Evolutionary conservation across 345 rosid genomes (phyloP).

Genomic region (Syzygium jambos): DNA sequence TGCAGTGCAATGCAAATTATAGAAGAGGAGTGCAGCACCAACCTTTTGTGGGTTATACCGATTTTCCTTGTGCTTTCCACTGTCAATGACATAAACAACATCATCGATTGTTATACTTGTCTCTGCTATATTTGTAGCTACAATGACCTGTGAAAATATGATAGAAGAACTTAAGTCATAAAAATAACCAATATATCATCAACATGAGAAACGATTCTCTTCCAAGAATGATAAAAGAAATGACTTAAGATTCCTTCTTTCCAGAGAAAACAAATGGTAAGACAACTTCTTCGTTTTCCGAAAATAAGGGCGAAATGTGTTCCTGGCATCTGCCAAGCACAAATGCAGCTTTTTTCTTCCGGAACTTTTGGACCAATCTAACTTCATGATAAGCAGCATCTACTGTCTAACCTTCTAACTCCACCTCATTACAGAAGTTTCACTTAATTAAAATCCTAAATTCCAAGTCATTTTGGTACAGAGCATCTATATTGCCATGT

Average conservation of each 20-base stretch:
- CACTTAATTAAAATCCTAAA: not conserved
- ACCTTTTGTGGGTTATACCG: conserved; percentile 93
- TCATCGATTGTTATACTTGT: conserved; percentile 93
- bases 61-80: conserved; percentile 93
- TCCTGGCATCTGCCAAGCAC: not conserved
- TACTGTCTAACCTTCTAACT: not conserved
- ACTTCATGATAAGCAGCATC: not conserved
- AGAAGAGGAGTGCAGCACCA: conserved; percentile 3
- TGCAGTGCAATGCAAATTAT: not conserved
- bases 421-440: not conserved
- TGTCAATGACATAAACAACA: conserved; percentile 85
- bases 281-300: not conserved
- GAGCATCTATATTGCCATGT: not conserved
- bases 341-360: not conserved
- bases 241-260: not conserved
- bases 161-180: not conserved
- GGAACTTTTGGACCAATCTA: not conserved
- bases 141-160: conserved; percentile 49
- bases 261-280: not conserved
- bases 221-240: not conserved
- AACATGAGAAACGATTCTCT: not conserved
- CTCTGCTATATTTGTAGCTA: conserved; percentile 90
- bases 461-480: not conserved
- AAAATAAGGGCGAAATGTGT: not conserved
- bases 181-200: not conserved